phyloP scores from a whole-genome alignment of 2,329 filamentous ascomycete genomes.

The Diaporthe sp. region DNA sequence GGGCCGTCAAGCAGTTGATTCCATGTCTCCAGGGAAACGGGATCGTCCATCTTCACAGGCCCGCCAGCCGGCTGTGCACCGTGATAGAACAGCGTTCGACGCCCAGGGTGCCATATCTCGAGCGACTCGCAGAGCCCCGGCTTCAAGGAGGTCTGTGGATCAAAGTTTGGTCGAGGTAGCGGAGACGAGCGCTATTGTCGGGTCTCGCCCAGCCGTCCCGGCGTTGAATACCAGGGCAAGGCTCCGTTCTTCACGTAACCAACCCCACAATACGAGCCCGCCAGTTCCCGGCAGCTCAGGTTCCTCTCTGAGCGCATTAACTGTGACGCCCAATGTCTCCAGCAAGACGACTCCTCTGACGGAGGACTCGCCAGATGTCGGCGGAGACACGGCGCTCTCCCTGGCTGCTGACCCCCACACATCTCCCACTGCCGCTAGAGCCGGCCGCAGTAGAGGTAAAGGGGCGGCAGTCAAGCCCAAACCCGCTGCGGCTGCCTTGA shows the following conservation, averaged over 20 bases:
- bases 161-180: background rate
- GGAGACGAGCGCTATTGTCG: background rate
- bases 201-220: conserved; percentile 23
- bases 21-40: background rate
- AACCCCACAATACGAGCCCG: background rate
- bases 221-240: conserved; percentile 31
- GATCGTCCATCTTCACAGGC: background rate
- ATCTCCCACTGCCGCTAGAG: conserved; percentile 47
- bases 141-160: background rate
- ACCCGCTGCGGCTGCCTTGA: conserved; percentile 35
- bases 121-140: background rate
- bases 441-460: conserved; percentile 41
- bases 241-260: conserved; percentile 13
- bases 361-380: conserved; percentile 44
- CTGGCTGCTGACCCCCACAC: conserved; percentile 36
- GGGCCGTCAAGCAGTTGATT: background rate
- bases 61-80: too few relatives aligned
- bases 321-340: conserved; percentile 51
- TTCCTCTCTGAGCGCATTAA: conserved; percentile 53
- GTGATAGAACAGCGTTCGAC: background rate
- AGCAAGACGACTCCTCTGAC: conserved; percentile 49
- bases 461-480: conserved; percentile 40
- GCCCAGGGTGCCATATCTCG: background rate
- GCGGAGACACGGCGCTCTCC: conserved; percentile 27
- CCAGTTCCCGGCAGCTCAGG: conserved; percentile 39